Base-by-base conservation (phyloP, 768 basidiomycete species). In the Auricularia cornea region DNA sequence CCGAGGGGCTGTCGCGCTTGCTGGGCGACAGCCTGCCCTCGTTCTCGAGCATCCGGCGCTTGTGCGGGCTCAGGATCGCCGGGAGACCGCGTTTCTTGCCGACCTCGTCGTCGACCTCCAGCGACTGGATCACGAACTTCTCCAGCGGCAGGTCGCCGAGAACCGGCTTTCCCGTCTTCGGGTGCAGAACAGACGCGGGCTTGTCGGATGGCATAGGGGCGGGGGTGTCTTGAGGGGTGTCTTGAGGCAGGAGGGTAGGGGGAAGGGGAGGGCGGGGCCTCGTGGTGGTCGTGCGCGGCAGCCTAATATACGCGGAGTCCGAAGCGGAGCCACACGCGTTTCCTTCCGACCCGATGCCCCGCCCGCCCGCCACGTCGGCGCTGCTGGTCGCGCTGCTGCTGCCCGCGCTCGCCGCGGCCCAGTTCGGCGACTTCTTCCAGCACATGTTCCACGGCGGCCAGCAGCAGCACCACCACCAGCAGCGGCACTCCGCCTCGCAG, bases 381-480 rank as follows among this genome's bases (percentile, higher is more conserved):
- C 31, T 68, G 18, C 29, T 76, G 18, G 65, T 82, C 26, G 69
- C 79, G 16, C 63, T 78, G 4, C 73, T 78, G 61, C 67, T 79
- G 23, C 66, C 74, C 18, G 73, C 77, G 28, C 56, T 77, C 52
- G 81, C 72, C 33, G 74, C 76, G 18, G 87, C 84, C n/a, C 89
- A 92, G 68, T 92, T 91, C 26, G 54, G 54, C 72, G 80, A 84
- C 56, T 89, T 90, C 73, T 92, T 92, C 69, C 84, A 88, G 65
- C 84, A 87, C 48, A 86, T 91, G 83, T 92, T 90, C 68, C 83
- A 84, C 35, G 67, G 68, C 48, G 78, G 82, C 28, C 82, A 83
- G 41, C 74, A 75, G 40, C 85, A 87, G 14, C 83, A 86, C 29
- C 81, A 83, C 23, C 85, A 86, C 44, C 83, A 81, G 60, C 79